Evolutionary conservation across 345 rosid species (phyloP), one percentile per base, ranked within the genome.

Genomic region (Hevea brasiliensis): DNA sequence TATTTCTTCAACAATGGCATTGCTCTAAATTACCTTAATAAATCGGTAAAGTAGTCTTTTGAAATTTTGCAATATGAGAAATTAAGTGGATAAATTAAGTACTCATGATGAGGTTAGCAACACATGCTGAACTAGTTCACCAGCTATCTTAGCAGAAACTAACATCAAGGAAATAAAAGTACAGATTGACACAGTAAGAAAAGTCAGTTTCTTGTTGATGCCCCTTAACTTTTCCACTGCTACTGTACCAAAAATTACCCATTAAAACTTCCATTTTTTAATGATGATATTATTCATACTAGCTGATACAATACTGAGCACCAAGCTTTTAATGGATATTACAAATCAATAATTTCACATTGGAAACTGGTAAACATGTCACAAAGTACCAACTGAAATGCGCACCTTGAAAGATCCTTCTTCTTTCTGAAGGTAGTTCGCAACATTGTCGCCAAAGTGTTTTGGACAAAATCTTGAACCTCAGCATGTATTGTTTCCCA

Each of bases 401-500:
- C 79, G 55, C 79, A 87, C 99, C 99, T 89, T 24, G 97, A 91
- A 65, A 93, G 91, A 77, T 91, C 98, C 77, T 93, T 95, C 89
- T 95, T 95, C 86, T 89, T 95, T 72, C 98, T 82, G 77, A 93
- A 95, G 67, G 96, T 91, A 72, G 99, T 93, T 71, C 91, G 88
- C 85, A 95, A 76, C 99, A 95, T 95, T 27, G 86, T 87, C 70
- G 99, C 99, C 83, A 95, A 80, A 24, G 93, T 95, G 83, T 93
- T 93, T 74, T 95, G 99, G 72, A 95, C 98, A 87, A 93, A 95
- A 83, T 95, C 98, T 85, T 95, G 99, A 77, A 95, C 98, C 76
- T 95, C 99, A 0, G 97, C 93, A 83, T 95, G 99, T 84, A 95
- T 88, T 47, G 97, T 95, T 85, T 93, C 99, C 99, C 99, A 95